Percentiles rank a stretch among this genome's conserved stretches.
Evolutionary conservation across 2,329 filamentous ascomycete genomes (phyloP).

Genomic region (Graphilbum sp.): DNA sequence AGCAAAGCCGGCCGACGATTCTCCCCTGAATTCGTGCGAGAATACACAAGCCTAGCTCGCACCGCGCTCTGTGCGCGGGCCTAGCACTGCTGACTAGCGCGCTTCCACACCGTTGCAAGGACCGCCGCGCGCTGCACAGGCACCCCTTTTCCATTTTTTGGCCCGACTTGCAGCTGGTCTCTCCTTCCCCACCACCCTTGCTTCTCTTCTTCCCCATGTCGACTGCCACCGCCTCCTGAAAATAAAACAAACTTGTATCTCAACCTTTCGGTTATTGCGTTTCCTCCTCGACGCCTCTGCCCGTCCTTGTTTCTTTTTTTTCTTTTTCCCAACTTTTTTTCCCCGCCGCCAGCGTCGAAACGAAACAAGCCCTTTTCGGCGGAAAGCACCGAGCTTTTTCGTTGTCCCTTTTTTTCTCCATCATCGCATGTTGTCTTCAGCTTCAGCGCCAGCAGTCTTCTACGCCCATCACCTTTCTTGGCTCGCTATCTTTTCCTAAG

Average conservation of each 20-base stretch:
- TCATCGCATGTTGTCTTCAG: no score
- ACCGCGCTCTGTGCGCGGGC: slow-evolving; percentile 6
- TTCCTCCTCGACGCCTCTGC: background rate
- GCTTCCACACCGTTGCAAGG: background rate
- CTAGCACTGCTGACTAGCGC: background rate
- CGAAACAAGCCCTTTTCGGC: no score
- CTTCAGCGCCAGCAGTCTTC: background rate
- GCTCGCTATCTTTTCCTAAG: no score
- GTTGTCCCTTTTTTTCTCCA: no score
- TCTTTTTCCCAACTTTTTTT: no score
- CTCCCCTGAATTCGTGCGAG: slow-evolving; percentile 9
- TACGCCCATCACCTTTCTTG: background rate
- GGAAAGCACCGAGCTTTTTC: no score
- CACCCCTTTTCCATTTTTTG: background rate
- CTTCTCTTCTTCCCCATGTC: slow-evolving; percentile 3
- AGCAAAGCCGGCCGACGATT: slow-evolving; percentile 4
- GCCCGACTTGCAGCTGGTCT: background rate
- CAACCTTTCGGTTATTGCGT: slow-evolving; percentile 3
- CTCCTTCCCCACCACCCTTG: slow-evolving; percentile 2
- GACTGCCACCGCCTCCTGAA: slow-evolving; percentile 10
- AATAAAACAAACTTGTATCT: slow-evolving; percentile 9
- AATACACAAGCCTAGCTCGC: background rate
- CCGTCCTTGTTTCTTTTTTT: background rate
- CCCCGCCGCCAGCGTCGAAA: no score
- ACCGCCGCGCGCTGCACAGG: no score